Evolutionary conservation across 2,329 filamentous ascomycete genomes (phyloP), one percentile per base, ranked within the genome.

Genomic region (Mycosphaerella sp.): DNA sequence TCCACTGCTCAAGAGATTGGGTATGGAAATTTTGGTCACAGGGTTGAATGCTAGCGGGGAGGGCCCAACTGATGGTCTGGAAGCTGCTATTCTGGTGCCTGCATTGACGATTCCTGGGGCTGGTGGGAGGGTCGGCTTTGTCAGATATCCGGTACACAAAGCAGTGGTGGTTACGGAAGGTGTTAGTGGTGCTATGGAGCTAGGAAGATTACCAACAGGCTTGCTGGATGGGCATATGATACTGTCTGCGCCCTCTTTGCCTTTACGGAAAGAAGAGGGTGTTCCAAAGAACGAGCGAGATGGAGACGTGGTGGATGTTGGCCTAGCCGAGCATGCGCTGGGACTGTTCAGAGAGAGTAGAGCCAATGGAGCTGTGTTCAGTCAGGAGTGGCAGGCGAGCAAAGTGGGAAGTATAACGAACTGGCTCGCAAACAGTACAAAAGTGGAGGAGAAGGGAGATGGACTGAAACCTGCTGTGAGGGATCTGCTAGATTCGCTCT

Each of bases 121-220:
- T 54, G 80, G 79, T 13, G 82, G 83, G 7, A 76, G 81, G 54
- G 78, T 81, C 50, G 82, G 82, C 10, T 78, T 82, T 13, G 76
- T 93, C 37, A 81, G 82, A 6, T 89, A 88, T 40, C 90, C 91
- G 0, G 89, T 96, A 1, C 91, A 97, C 65, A 87, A 84, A 64
- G 81, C 85, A 0, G 70, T 96, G 13, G 62, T 96, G 8, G 78
- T 95, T 7, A 83, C 82, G 0, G 78, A 87, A 43, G 89, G 88
- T 0, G 71, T 95, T 2, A 72, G 79, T 47, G 88, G 86, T 6
- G 80, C 85, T 1, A 75, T 84, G 4, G 73, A 77, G 1, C 78
- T 69, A 67, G 65, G 72, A 41, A 60, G 67, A 35, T 67, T 74
- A 56, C 66, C 66, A 13, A 62, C 66, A 39, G 62, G 66, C 30